phyloP scores from a whole-genome alignment of 2,329 filamentous ascomycete species.

The Cytospora chrysosperma region DNA sequence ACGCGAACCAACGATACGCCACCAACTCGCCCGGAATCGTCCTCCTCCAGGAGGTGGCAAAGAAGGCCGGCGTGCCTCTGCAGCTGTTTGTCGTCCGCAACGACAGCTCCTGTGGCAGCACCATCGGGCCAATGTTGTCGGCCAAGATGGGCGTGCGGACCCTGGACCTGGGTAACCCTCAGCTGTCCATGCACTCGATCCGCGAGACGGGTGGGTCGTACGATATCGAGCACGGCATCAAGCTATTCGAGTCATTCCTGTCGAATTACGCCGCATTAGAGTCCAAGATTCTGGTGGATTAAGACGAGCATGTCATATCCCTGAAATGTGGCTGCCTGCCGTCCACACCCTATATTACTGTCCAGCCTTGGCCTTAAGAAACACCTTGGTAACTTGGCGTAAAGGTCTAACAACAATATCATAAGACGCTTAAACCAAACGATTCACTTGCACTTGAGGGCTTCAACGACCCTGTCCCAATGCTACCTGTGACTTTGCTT shows the following conservation, averaged over 20 bases:
- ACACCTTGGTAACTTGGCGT: neutral
- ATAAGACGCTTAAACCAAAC: too few relatives aligned
- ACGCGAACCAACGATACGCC: constrained; percentile 94
- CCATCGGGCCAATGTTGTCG: constrained; percentile 94
- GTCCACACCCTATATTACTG: neutral
- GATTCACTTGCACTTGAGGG: too few relatives aligned
- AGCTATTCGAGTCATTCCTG: constrained; percentile 86
- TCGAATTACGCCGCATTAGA: constrained; percentile 80
- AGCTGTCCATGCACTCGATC: constrained; percentile 96
- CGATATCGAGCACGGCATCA: constrained; percentile 83
- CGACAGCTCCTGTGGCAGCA: constrained; percentile 91
- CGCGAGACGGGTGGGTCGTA: constrained; percentile 86
- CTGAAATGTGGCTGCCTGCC: neutral
- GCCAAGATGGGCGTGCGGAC: constrained; percentile 84
- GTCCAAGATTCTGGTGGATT: constrained; percentile 81
- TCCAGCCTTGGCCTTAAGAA: neutral
- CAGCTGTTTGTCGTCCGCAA: constrained; percentile 97
- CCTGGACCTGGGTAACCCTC: constrained; percentile 88
- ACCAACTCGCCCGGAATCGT: constrained; percentile 96
- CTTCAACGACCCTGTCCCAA: too few relatives aligned
- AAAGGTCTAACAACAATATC: too few relatives aligned
- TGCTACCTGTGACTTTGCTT: too few relatives aligned
- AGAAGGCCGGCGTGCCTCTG: constrained; percentile 72
- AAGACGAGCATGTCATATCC: constrained; percentile 22
- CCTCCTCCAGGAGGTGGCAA: constrained; percentile 83